phyloP scores from a whole-genome alignment of 345 rosid genomes.

The Corymbia maculata region DNA sequence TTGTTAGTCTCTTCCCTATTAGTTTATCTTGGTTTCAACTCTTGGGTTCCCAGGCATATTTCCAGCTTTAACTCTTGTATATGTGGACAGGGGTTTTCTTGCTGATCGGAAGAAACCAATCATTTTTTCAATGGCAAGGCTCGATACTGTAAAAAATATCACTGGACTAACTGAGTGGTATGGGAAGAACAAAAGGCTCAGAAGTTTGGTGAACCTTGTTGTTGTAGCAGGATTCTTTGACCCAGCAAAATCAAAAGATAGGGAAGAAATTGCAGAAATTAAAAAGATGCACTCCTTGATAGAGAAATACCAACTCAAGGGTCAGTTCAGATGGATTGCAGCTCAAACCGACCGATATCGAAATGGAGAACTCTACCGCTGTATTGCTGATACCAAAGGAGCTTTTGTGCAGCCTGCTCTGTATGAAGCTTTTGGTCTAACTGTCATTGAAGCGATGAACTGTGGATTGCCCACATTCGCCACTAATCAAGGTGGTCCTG shows the following conservation, averaged over 20 bases:
- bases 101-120: constrained; percentile 69
- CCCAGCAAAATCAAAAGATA: constrained; percentile 63
- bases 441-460: constrained; percentile 96
- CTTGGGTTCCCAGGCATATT: background rate
- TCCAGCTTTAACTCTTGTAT: background rate
- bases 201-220: constrained; percentile 74
- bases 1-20: constrained; percentile 28
- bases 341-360: constrained; percentile 86
- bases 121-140: constrained; percentile 98
- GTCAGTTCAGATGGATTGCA: constrained; percentile 88
- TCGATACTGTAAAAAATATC: constrained; percentile 83
- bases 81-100: constrained; percentile 62
- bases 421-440: constrained; percentile 91
- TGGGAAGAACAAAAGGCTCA: constrained; percentile 70
- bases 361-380: constrained; percentile 86
- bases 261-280: constrained; percentile 86
- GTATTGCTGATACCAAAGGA: constrained; percentile 86
- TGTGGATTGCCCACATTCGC: constrained; percentile 93
- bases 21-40: background rate
- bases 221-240: constrained; percentile 90
- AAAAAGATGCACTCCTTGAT: constrained; percentile 75
- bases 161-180: constrained; percentile 87
- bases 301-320: constrained; percentile 65
- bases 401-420: constrained; percentile 93
- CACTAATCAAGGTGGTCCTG: constrained; percentile 91